phyloP scores from a whole-genome alignment of 2,329 filamentous ascomycete species.

The Penicillium palitans region DNA sequence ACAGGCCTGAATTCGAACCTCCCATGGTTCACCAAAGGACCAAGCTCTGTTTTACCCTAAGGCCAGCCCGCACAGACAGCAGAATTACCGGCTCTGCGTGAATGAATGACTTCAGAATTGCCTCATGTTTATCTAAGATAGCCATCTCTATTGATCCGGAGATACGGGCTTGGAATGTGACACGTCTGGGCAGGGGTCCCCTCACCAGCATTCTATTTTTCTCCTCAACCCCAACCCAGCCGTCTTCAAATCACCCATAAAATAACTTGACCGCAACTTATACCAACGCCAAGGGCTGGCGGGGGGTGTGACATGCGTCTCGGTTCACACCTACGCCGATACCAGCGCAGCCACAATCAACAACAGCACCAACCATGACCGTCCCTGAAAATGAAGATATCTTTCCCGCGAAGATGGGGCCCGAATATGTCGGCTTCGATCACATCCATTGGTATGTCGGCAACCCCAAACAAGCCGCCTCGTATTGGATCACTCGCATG shows the following conservation, averaged over 20 bases:
- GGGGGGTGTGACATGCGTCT: neutral
- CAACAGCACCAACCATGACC: conserved; percentile 3
- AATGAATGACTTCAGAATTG: conserved; percentile 12
- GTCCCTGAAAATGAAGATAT: conserved; percentile 15
- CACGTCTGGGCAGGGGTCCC: conserved; percentile 1
- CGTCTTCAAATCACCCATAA: conserved; percentile 5
- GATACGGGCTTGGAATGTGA: conserved; percentile 6
- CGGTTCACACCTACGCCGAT: neutral
- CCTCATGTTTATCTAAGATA: conserved; percentile 9
- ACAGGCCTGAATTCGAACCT: neutral
- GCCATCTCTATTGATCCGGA: neutral
- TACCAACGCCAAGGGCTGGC: neutral
- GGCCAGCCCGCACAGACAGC: neutral
- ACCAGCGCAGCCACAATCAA: neutral
- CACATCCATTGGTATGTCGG: conserved; percentile 92
- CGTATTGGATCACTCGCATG: conserved; percentile 80
- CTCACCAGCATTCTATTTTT: conserved; percentile 2
- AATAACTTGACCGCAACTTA: neutral
- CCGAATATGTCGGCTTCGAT: conserved; percentile 64
- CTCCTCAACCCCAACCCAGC: neutral
- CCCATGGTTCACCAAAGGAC: neutral
- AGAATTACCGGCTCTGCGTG: neutral
- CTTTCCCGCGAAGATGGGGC: conserved; percentile 24
- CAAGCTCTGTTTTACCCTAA: neutral
- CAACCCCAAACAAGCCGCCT: conserved; percentile 87